These are phyloP conservation scores for Nelumbo lutea DNA, from an alignment of 164 flowering plant genomes.

Conservation along the genomic window DNA sequence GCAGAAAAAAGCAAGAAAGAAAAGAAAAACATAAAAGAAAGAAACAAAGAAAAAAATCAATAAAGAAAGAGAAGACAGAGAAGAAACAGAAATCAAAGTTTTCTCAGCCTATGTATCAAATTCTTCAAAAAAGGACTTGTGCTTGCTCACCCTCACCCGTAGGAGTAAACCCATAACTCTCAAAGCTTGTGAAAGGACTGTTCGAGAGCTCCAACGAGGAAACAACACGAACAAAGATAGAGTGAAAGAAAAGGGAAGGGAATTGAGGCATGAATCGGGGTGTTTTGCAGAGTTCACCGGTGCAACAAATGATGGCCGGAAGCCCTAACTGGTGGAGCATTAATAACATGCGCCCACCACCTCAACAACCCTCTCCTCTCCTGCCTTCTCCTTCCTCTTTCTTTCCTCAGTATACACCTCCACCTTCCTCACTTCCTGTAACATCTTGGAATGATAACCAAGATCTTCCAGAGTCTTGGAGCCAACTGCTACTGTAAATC, in stretches of 20 bases:
- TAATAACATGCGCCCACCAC: slow-evolving; percentile 36
- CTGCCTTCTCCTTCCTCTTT: slow-evolving; percentile 26
- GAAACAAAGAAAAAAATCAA: slow-evolving; percentile 13
- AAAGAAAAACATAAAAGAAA: slow-evolving; percentile 7
- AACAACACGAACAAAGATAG: slow-evolving; percentile 3
- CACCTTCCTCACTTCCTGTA: slow-evolving; percentile 32
- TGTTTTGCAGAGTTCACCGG: slow-evolving; percentile 41
- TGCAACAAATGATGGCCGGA: slow-evolving; percentile 67
- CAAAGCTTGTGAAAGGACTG: slow-evolving; percentile 29
- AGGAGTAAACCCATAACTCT: slow-evolving; percentile 19
- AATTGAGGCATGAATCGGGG: slow-evolving; percentile 41
- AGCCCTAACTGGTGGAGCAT: slow-evolving; percentile 77
- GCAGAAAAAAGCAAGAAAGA: slow-evolving; percentile 24
- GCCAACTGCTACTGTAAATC: slow-evolving; percentile 62
- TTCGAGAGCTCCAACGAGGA: slow-evolving; percentile 20
- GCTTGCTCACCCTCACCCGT: slow-evolving; percentile 23
- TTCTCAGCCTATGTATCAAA: slow-evolving; percentile 37
- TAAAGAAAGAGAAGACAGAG: slow-evolving; percentile 14
- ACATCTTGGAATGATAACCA: slow-evolving; percentile 31
- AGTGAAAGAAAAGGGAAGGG: slow-evolving; percentile 9
- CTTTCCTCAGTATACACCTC: slow-evolving; percentile 21
- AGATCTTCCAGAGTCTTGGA: slow-evolving; percentile 78
- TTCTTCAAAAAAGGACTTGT: slow-evolving; percentile 16
- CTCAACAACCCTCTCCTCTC: slow-evolving; percentile 25
- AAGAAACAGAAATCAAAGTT: slow-evolving; percentile 24